These are phyloP conservation scores for Amanita rimosa DNA, from an alignment of 768 basidiomycete genomes.

Conservation along the genomic window DNA sequence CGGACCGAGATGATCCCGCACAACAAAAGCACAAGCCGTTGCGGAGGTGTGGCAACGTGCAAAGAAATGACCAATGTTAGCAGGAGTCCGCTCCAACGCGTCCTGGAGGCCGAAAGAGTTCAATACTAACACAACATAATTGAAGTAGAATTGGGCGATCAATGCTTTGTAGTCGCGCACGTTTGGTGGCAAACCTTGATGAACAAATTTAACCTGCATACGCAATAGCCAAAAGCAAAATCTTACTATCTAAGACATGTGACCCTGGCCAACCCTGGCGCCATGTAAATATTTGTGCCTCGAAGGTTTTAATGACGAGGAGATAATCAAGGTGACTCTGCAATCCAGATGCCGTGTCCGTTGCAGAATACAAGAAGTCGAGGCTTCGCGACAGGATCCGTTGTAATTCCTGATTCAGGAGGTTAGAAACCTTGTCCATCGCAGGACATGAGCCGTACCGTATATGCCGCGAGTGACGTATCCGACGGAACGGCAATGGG, in stretches of 20 bases:
- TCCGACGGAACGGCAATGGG: constrained; percentile 58
- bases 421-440: constrained; percentile 5
- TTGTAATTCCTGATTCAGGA: constrained; percentile 63
- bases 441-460: constrained; percentile 33
- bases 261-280: constrained; percentile 43
- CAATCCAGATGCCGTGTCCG: constrained; percentile 69
- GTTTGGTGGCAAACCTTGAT: constrained; percentile 15
- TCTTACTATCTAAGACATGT: constrained; percentile 19
- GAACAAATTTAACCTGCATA: not conserved
- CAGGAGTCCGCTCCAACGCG: constrained; percentile 67
- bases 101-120: constrained; percentile 97
- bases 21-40: constrained; percentile 54
- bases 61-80: constrained; percentile 80
- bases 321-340: constrained; percentile 80
- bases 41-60: constrained; percentile 67
- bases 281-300: constrained; percentile 57
- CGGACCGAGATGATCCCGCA: constrained; percentile 73
- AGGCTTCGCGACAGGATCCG: constrained; percentile 81
- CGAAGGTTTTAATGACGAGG: constrained; percentile 73
- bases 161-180: constrained; percentile 33
- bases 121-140: constrained; percentile 79
- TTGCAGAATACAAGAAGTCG: constrained; percentile 83
- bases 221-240: constrained; percentile 6
- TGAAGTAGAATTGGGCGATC: constrained; percentile 65
- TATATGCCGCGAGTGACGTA: constrained; percentile 61